Base-by-base conservation (phyloP, 805 yeast genomes). In the Zygosaccharomyces kombuchaensis region DNA sequence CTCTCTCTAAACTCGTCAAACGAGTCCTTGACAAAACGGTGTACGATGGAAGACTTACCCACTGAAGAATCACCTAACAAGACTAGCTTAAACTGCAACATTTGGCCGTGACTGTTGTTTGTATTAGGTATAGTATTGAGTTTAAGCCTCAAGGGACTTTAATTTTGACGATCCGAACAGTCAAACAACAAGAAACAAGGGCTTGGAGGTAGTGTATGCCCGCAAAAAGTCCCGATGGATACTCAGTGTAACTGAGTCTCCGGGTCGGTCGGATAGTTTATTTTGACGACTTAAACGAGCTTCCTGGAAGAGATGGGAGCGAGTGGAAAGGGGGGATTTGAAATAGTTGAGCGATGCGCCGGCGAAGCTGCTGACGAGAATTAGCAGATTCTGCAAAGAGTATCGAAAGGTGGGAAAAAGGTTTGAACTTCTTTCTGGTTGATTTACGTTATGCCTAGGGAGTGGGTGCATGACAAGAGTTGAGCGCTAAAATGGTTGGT, bases 1-100 rank as follows among this genome's bases (percentile, higher is more conserved):
- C 95, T 86, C 55, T 95, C 87, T 48, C 91, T 78, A 53, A 79
- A 78, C 25, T 79, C 82, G 54, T 87, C 93, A 62, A 91, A 93
- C 0, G 80, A 67, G 56, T 81, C 76, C 51, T 77, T 77, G 21
- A 79, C 90, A 57, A 90, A 88, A 43, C 97, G 71, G 53, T 85
- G 85, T 1, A 88, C 89, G 8, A 91, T 74, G 1, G 96, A 88
- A 9, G 75, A 74, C 60, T 84, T 86, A 19, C 95, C 95, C 16
- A 86, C 95, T 1, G 93, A 87, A 9, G 90, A 83, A 63, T 86
- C 95, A 17, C 87, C 91, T 43, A 85, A 71, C 30, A 85, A 77
- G 7, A 85, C 93, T 34, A 85, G 74, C 62, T 85, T 85, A 65
- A 78, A 78, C 59, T 77, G 83, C 32, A 64, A 53, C 70, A 66